Percentiles rank a stretch among this genome's conserved stretches.
Conservation (phyloP, 2,329 filamentous ascomycete species). For the Aquanectria penicillioides region DNA sequence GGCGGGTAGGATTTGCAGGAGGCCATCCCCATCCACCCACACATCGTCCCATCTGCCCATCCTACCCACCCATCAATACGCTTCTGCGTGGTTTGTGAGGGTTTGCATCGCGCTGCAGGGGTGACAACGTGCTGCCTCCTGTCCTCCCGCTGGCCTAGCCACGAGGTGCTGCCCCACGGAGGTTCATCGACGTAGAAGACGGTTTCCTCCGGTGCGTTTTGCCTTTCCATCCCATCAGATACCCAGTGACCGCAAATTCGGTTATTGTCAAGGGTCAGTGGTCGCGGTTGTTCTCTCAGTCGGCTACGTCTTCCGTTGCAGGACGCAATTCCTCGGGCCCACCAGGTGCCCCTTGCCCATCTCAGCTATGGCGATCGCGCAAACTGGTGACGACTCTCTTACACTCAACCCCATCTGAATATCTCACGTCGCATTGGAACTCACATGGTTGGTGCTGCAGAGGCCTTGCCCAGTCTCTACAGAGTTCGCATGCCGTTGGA, state of each 20-base stretch:
- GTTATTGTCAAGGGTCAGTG: neutral
- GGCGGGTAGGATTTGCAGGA: conserved; percentile 8
- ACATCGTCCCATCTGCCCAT: conserved; percentile 16
- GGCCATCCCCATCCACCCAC: neutral
- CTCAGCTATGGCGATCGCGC: neutral
- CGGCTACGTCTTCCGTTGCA: conserved; percentile 2
- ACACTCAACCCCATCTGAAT: neutral
- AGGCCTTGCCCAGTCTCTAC: neutral
- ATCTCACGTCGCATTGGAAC: neutral
- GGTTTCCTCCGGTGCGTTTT: conserved; percentile 7
- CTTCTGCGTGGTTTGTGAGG: neutral
- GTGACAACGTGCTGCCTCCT: conserved; percentile 10
- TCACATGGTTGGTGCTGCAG: neutral
- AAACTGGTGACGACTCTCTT: too few relatives aligned
- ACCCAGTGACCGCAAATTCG: neutral
- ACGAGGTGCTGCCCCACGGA: conserved; percentile 14
- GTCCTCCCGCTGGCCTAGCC: conserved; percentile 1
- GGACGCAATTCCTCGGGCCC: conserved; percentile 16
- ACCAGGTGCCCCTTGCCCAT: conserved; percentile 13
- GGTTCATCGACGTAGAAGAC: neutral
- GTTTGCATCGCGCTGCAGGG: conserved; percentile 10
- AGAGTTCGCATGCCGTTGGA: conserved; percentile 16
- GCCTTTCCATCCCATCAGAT: conserved; percentile 5
- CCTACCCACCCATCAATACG: conserved; percentile 10
- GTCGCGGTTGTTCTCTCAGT: conserved; percentile 1